phyloP scores from a whole-genome alignment of 495 filamentous ascomycete genomes.

The Neurospora sp. region DNA sequence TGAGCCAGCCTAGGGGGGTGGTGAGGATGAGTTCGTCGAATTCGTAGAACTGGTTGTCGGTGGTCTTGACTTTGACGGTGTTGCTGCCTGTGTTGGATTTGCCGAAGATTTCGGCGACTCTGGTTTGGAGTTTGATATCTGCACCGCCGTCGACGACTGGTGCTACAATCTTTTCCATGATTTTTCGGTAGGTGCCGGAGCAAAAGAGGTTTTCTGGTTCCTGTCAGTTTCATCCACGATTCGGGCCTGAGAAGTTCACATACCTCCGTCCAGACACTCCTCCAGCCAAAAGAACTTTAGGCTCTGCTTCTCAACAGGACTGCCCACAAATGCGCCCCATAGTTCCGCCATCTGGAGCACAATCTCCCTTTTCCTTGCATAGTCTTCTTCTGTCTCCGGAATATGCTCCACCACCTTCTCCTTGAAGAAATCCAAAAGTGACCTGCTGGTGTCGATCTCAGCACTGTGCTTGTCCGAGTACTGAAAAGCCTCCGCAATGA shows the following conservation, averaged over 20 bases:
- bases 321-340: conserved; percentile 88
- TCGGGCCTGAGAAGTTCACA: conserved; percentile 15
- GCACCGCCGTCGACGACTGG: conserved; percentile 48
- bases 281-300: conserved; percentile 92
- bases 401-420: conserved; percentile 47
- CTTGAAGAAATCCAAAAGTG: conserved; percentile 69
- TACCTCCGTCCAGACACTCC: conserved; percentile 84
- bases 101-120: conserved; percentile 32
- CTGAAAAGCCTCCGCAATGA: conserved; percentile 67
- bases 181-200: conserved; percentile 72
- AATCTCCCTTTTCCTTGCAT: conserved; percentile 37
- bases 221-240: neutral
- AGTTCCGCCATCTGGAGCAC: conserved; percentile 57
- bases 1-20: conserved; percentile 80
- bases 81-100: conserved; percentile 32
- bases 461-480: conserved; percentile 61
- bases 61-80: conserved; percentile 44
- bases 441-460: conserved; percentile 53
- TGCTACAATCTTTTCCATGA: conserved; percentile 58
- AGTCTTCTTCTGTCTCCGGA: conserved; percentile 34
- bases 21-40: conserved; percentile 88
- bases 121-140: conserved; percentile 46
- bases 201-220: conserved; percentile 74
- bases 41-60: conserved; percentile 37
- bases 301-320: conserved; percentile 65